Base-by-base conservation (phyloP, 2,329 filamentous ascomycete species). In the Sordariomycetes sp. region DNA sequence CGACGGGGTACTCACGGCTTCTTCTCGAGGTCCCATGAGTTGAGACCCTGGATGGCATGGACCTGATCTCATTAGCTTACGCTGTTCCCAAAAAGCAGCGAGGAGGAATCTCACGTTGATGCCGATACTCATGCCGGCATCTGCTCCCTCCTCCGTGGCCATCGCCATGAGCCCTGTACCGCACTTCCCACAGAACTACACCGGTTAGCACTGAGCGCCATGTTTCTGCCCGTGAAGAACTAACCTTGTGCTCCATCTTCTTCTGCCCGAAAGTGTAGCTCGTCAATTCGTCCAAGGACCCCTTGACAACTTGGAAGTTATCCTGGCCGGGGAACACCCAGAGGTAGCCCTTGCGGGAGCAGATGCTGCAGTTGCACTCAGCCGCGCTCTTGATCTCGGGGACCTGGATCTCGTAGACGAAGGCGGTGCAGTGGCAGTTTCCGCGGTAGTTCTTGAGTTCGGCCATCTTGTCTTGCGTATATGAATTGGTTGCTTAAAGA, bases 301-400 rank as follows among this genome's bases (percentile, higher is more conserved):
- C 71, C 46, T 68, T 68, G 46, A 71, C 52, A 34, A 72, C 47
- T n/a, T 45, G 59, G 35, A 72, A 52, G 27, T 50, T 39, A 23
- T 51, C 46, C 3, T 42, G 45, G 4, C 47, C 45, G 6, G 54
- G 48, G 21, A 58, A 48, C 15, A 55, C 30, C 48, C 54, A 67
- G 24, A 67, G 47, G 28, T 64, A 63, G 12, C 54, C 64, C 47
- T 68, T 70, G 44, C 62, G 70, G 45, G 42, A 46, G 50, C 80
- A 81, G 42, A 81, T 72, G 55, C 75, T 82, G 58, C 82, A 85
- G 53, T 79, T 78, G 57, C 81, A 82, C 46, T 72, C 63, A 5
- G 55, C 49, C 6, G 64, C 66, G 5, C 63, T 53, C 45, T 71
- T 73, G 39, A 83, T 64, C 48, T 81, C 72, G 16, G 75, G 72